Conservation (phyloP, 768 basidiomycete genomes). For the Mycena crocata region DNA sequence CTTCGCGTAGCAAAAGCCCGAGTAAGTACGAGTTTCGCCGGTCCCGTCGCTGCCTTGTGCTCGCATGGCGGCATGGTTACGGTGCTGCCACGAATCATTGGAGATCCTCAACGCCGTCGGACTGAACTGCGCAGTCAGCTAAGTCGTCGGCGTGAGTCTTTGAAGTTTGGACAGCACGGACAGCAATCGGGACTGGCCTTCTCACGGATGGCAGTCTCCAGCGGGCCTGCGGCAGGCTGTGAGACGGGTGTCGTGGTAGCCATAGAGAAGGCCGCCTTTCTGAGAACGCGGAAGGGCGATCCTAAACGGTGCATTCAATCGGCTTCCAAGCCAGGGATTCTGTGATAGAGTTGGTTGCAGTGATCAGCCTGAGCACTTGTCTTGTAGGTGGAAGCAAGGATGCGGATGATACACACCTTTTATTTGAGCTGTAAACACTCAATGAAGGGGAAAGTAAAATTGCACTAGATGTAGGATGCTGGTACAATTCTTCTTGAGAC, state of each 20-base stretch:
- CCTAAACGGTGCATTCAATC: constrained; percentile 2
- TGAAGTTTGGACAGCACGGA: constrained; percentile 26
- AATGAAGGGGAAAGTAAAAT: too few species aligned
- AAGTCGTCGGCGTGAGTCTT: constrained; percentile 36
- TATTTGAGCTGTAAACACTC: too few species aligned
- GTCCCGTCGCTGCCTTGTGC: constrained; percentile 67
- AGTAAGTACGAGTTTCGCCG: constrained; percentile 83
- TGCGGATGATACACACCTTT: background rate
- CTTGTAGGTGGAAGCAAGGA: background rate
- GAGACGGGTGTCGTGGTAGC: constrained; percentile 13
- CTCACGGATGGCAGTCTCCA: constrained; percentile 70
- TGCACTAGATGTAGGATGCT: too few species aligned
- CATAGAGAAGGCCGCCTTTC: constrained; percentile 5
- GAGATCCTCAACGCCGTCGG: constrained; percentile 74
- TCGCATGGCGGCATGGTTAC: constrained; percentile 87
- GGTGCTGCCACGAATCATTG: constrained; percentile 89
- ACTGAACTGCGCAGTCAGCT: constrained; percentile 73
- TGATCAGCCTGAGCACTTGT: background rate
- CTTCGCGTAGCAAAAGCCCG: constrained; percentile 10
- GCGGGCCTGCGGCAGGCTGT: constrained; percentile 49
- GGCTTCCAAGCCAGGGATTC: background rate
- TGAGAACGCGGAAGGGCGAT: background rate
- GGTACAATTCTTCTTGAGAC: too few species aligned
- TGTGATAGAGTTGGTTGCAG: constrained; percentile 12
- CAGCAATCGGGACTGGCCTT: constrained; percentile 55